Percentiles rank a stretch among this genome's conserved stretches.
These are phyloP conservation scores for Cryptococcus sp. DNA, from an alignment of 1,284 basidiomycete genomes.

Conservation along the genomic window DNA sequence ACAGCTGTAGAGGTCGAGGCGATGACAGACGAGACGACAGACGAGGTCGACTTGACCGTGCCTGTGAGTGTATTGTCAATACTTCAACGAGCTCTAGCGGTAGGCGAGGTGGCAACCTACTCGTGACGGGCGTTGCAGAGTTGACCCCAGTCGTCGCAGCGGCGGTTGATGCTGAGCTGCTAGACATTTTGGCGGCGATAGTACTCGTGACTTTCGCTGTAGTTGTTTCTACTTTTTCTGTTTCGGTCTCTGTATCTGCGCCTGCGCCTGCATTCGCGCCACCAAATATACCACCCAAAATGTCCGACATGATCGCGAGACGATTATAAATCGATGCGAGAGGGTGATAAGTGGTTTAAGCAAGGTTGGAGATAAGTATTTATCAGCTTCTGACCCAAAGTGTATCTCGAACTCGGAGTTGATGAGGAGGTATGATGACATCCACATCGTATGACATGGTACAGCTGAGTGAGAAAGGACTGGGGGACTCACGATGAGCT, in stretches of 20 bases:
- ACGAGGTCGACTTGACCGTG: conserved; percentile 1
- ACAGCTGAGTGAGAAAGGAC: no score
- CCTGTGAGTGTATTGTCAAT: conserved; percentile 1
- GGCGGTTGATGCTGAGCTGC: not conserved
- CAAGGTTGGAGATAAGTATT: no score
- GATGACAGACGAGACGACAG: not conserved
- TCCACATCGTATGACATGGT: no score
- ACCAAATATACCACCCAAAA: conserved; percentile 4
- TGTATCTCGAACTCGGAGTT: no score
- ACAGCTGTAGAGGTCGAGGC: conserved; percentile 1
- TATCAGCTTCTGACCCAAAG: no score
- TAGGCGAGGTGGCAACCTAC: no score
- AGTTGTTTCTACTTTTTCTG: no score
- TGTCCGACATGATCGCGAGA: conserved; percentile 5
- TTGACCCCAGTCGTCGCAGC: not conserved
- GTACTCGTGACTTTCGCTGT: conserved; percentile 1
- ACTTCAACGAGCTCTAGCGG: no score
- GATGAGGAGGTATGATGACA: no score
- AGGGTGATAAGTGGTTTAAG: no score
- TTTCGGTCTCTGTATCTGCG: no score
- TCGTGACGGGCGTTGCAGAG: not conserved
- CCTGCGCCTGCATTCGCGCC: conserved; percentile 2
- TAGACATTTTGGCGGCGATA: not conserved
- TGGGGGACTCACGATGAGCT: no score
- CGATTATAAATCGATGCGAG: not conserved